Percentiles rank a stretch among this genome's conserved stretches.
Conservation (phyloP, 169 alveolate genomes). For the Cryptosporidium felis region DNA sequence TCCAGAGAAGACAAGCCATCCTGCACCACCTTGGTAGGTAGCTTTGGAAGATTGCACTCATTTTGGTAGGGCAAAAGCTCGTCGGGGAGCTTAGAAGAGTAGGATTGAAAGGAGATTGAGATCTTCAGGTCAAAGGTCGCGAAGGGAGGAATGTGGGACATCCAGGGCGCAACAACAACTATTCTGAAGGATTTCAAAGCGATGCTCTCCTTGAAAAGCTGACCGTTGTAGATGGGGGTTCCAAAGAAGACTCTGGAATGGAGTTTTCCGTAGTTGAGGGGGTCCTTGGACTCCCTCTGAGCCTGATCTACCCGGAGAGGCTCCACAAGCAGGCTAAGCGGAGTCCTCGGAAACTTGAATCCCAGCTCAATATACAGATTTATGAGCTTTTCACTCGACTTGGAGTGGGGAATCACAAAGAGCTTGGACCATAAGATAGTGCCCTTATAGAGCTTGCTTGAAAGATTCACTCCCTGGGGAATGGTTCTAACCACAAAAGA, state of each 20-base stretch:
- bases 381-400: conserved; percentile 10
- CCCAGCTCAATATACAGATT: conserved; percentile 39
- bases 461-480: not conserved
- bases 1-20: conserved; percentile 16
- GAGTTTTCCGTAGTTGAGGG: not conserved
- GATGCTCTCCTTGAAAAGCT: conserved; percentile 51
- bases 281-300: not conserved
- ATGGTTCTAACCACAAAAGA: conserved; percentile 29
- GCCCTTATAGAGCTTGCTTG: conserved; percentile 8
- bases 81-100: not conserved
- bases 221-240: conserved; percentile 55
- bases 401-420: conserved; percentile 15
- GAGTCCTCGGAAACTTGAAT: conserved; percentile 13
- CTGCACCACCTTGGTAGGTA: conserved; percentile 19
- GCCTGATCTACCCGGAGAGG: conserved; percentile 30
- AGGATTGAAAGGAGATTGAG: conserved; percentile 22
- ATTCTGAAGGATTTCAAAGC: conserved; percentile 37
- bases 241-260: conserved; percentile 43
- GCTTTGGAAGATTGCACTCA: not conserved
- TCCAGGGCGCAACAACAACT: conserved; percentile 28
- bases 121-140: conserved; percentile 38
- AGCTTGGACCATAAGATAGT: conserved; percentile 54
- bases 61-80: conserved; percentile 2
- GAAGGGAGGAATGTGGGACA: conserved; percentile 9
- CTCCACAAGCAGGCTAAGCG: conserved; percentile 27